Percentiles rank a stretch among this genome's conserved stretches.
These are phyloP conservation scores for Apiotrichum montevideense DNA, from an alignment of 1,284 basidiomycete species.

Conservation along the genomic window DNA sequence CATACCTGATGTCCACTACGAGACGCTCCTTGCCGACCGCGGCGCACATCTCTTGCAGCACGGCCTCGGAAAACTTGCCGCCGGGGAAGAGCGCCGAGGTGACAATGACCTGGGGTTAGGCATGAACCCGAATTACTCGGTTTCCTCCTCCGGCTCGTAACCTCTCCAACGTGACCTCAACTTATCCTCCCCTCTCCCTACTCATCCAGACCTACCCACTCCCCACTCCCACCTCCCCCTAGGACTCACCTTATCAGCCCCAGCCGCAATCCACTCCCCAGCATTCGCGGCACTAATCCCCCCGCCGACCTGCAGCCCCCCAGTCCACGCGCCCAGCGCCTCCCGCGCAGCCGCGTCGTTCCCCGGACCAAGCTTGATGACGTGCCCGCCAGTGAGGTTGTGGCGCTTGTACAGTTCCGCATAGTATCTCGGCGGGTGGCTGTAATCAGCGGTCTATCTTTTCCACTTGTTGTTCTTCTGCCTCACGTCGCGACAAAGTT, in stretches of 20 bases:
- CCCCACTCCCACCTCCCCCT: too few species aligned
- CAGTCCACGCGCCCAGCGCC: constrained; percentile 78
- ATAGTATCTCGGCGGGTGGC: constrained; percentile 74
- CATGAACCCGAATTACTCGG: not conserved
- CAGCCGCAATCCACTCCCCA: constrained; percentile 72
- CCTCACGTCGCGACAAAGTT: constrained; percentile 84
- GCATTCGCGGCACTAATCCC: constrained; percentile 83
- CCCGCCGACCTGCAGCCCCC: constrained; percentile 84
- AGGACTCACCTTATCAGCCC: constrained; percentile 75
- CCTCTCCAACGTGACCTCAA: too few species aligned
- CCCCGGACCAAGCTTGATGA: constrained; percentile 86
- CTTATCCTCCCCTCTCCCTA: too few species aligned
- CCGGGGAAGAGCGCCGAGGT: constrained; percentile 91
- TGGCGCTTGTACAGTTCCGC: constrained; percentile 70
- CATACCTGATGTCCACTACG: constrained; percentile 89
- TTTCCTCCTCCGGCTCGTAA: too few species aligned
- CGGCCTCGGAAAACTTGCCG: constrained; percentile 67
- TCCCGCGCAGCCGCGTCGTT: constrained; percentile 83
- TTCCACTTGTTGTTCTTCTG: constrained; percentile 30
- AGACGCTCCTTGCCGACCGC: constrained; percentile 76
- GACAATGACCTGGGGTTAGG: constrained; percentile 70
- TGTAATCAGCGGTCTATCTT: constrained; percentile 37
- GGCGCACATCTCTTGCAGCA: constrained; percentile 61
- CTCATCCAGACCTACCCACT: too few species aligned
- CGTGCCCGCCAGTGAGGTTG: constrained; percentile 76